Evolutionary conservation across 2,329 filamentous ascomycete genomes (phyloP).

Genomic region (Paracoccidioides lutzii): DNA sequence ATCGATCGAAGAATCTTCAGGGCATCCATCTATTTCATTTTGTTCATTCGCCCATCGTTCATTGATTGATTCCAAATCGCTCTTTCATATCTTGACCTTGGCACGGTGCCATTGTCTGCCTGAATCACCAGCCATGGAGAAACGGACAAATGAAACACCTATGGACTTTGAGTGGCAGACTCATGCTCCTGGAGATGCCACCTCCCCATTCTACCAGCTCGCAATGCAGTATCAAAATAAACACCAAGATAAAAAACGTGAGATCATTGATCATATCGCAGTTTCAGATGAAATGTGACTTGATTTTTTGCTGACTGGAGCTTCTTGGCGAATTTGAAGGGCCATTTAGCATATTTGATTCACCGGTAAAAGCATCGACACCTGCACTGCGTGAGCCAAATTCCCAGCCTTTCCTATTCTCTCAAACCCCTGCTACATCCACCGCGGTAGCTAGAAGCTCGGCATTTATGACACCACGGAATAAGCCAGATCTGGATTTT

Average conservation of each 20-base stretch:
- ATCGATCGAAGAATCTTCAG: not conserved
- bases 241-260: conserved; percentile 30
- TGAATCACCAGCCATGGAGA: conserved; percentile 19
- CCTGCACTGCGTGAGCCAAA: conserved; percentile 38
- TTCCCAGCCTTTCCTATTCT: conserved; percentile 39
- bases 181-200: conserved; percentile 31
- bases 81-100: too few species aligned
- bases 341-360: conserved; percentile 30
- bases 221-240: conserved; percentile 28
- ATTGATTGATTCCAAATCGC: too few species aligned
- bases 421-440: conserved; percentile 21
- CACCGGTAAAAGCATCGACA: conserved; percentile 36
- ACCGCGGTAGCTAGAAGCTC: conserved; percentile 24
- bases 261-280: conserved; percentile 11
- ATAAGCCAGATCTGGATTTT: conserved; percentile 34
- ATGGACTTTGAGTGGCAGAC: conserved; percentile 41
- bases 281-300: not conserved
- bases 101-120: not conserved
- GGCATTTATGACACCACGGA: conserved; percentile 37
- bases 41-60: not conserved
- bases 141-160: conserved; percentile 32
- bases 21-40: too few species aligned
- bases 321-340: conserved; percentile 15
- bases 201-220: conserved; percentile 38
- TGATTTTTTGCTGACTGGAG: not conserved